Percentiles rank a stretch among this genome's conserved stretches.
Conservation (phyloP, 2,329 filamentous ascomycete genomes). For the Ophiostoma himal-ulmi region DNA sequence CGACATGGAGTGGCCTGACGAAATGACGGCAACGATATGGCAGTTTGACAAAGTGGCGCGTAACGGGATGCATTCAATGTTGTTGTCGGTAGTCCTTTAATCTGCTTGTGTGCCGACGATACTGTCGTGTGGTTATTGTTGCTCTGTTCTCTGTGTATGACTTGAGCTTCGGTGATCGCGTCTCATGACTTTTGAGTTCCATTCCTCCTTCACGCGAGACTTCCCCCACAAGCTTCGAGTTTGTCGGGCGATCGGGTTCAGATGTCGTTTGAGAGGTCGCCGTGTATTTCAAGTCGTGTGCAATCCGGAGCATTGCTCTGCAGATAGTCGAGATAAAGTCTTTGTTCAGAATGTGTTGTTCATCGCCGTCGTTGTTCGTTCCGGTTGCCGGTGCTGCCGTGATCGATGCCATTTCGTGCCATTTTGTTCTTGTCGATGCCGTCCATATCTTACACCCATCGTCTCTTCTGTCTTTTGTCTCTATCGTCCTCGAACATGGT, state of each 20-base stretch:
- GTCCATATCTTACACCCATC: not conserved
- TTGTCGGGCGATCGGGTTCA: too few species aligned
- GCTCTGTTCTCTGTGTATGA: too few species aligned
- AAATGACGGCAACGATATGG: not conserved
- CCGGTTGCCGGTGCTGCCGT: not conserved
- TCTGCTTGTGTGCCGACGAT: too few species aligned
- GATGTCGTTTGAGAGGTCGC: not conserved
- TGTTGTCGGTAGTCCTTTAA: too few species aligned
- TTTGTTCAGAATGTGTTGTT: not conserved
- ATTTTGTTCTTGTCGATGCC: not conserved
- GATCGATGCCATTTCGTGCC: not conserved
- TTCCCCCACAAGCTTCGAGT: too few species aligned
- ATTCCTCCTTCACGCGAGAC: too few species aligned
- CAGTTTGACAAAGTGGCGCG: not conserved
- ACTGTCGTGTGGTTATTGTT: too few species aligned
- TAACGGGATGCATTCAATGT: too few species aligned
- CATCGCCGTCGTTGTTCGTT: not conserved
- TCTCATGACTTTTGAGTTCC: too few species aligned
- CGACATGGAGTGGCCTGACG: not conserved
- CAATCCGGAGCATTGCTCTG: not conserved
- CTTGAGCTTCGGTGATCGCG: too few species aligned
- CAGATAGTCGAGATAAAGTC: not conserved
- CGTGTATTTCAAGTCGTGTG: not conserved
- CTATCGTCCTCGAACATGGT: not conserved
- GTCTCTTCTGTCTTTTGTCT: not conserved